Conservation (phyloP, 768 basidiomycete genomes). For the Rhodotorula taiwanensis region DNA sequence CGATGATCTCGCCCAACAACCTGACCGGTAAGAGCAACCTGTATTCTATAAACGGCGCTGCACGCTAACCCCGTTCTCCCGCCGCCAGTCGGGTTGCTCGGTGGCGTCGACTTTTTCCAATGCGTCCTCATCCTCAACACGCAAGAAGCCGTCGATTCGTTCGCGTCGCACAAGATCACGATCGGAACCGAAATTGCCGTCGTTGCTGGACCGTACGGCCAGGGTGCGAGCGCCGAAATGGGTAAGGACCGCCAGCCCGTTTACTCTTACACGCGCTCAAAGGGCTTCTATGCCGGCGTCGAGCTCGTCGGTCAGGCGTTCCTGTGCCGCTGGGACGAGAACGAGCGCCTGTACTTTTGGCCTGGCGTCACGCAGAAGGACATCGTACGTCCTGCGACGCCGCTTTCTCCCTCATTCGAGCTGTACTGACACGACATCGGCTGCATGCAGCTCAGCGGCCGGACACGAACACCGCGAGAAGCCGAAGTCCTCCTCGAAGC, state of each 20-base stretch:
- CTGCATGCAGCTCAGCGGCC: conserved; percentile 12
- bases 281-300: conserved; percentile 40
- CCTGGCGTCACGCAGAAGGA: conserved; percentile 12
- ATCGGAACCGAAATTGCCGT: conserved; percentile 37
- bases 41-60: no score
- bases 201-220: conserved; percentile 39
- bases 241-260: conserved; percentile 36
- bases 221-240: conserved; percentile 35
- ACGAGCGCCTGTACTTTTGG: conserved; percentile 25
- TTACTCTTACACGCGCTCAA: conserved; percentile 26
- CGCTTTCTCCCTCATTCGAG: accelerated
- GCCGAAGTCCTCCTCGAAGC: conserved; percentile 18
- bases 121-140: conserved; percentile 36
- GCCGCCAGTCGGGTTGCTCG: conserved; percentile 38
- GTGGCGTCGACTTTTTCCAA: conserved; percentile 36
- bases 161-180: conserved; percentile 38
- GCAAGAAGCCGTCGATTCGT: conserved; percentile 39
- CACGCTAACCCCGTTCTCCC: no score
- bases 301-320: conserved; percentile 36
- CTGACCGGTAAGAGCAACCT: conserved; percentile 8
- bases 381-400: conserved; percentile 10
- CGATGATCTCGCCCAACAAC: conserved; percentile 40
- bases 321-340: conserved; percentile 28
- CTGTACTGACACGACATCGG: background rate
- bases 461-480: conserved; percentile 13